phyloP scores from a whole-genome alignment of 371 early-diverging fungal species.

The Batkoa obscura region DNA sequence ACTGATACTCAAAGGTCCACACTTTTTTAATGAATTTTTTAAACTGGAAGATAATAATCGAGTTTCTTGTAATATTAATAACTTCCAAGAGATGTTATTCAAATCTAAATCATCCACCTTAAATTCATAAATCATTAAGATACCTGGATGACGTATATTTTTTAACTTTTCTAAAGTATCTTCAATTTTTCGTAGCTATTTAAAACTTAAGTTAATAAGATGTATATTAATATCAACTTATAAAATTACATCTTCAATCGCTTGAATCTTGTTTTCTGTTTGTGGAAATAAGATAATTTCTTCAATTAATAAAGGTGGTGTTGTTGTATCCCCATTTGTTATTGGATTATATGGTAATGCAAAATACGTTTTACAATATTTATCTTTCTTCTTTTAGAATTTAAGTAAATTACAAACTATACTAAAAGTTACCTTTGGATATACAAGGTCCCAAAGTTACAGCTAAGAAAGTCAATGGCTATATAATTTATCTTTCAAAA shows the following conservation, averaged over 20 bases:
- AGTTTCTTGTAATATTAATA: background rate
- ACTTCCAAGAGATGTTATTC: background rate
- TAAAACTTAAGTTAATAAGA: background rate
- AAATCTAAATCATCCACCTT: constrained; percentile 1
- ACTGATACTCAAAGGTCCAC: background rate
- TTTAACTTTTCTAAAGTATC: background rate
- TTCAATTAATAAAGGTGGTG: background rate
- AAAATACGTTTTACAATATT: background rate
- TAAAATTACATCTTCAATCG: background rate
- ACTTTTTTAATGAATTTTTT: background rate
- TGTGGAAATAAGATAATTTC: background rate
- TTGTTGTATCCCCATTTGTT: background rate
- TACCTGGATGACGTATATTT: background rate
- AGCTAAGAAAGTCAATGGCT: background rate
- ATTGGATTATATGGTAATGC: background rate
- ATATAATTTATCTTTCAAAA: background rate
- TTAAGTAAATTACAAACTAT: background rate
- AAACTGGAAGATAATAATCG: background rate
- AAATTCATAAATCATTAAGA: background rate
- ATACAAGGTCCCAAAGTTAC: background rate
- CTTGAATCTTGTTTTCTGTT: constrained; percentile 6
- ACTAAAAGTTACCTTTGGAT: background rate
- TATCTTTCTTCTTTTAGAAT: background rate
- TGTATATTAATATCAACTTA: background rate
- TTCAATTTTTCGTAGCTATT: constrained; percentile 1